Conservation (phyloP, 73 alveolate genomes). For the Durusdinium trenchii region DNA sequence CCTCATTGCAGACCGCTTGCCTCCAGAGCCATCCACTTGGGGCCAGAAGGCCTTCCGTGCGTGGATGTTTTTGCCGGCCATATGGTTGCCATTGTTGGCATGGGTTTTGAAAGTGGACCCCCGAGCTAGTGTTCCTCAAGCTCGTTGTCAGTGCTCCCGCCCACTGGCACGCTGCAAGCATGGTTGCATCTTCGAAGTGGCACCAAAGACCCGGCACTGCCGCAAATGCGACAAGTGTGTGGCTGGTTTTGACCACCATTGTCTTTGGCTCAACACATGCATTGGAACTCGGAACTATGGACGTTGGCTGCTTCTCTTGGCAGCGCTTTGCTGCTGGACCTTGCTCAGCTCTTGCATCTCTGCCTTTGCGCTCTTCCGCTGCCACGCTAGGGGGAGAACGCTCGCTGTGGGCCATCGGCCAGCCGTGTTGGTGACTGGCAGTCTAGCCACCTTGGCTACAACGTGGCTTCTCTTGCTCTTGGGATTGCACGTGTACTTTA, state of each 20-base stretch:
- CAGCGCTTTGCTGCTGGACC: conserved; percentile 30
- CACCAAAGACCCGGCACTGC: conserved; percentile 91
- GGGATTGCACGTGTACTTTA: conserved; percentile 36
- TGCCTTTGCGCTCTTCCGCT: background rate
- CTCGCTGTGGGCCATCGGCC: conserved; percentile 93
- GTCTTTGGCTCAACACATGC: conserved; percentile 83
- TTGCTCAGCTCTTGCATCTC: background rate
- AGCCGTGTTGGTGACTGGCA: background rate
- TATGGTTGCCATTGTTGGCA: background rate
- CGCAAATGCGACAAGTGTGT: conserved; percentile 91
- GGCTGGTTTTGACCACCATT: conserved; percentile 91
- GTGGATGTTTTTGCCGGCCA: background rate
- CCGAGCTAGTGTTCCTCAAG: background rate
- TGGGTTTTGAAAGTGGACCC: conserved; percentile 41
- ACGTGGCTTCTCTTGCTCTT: conserved; percentile 72
- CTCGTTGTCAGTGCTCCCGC: background rate
- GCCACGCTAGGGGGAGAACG: background rate
- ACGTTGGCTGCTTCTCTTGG: conserved; percentile 25
- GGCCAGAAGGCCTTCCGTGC: conserved; percentile 10
- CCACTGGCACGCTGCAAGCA: conserved; percentile 72
- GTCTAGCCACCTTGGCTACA: conserved; percentile 35
- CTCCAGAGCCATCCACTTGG: background rate
- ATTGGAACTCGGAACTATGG: conserved; percentile 20
- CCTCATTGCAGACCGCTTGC: conserved; percentile 16
- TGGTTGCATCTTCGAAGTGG: conserved; percentile 78